These are phyloP conservation scores for Clohesyomyces aquaticus DNA, from an alignment of 495 filamentous ascomycete genomes.

Conservation along the genomic window DNA sequence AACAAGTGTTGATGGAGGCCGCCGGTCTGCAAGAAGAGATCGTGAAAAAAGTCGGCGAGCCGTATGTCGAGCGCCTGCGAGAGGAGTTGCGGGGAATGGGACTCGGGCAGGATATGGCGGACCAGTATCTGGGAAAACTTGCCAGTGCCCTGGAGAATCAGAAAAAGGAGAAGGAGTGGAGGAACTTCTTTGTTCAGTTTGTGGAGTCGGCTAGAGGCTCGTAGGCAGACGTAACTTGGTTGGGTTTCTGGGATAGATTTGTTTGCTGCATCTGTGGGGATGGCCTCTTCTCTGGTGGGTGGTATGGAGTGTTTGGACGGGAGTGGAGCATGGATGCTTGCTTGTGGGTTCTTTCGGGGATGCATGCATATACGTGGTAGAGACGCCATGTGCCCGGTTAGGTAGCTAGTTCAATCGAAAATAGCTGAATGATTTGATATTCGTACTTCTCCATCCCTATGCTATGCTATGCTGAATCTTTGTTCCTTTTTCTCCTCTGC, in stretches of 20 bases:
- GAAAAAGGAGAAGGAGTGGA: conserved; percentile 43
- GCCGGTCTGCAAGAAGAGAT: conserved; percentile 82
- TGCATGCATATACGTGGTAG: no score
- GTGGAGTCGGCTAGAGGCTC: conserved; percentile 30
- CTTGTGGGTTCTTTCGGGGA: not conserved
- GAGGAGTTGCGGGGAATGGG: conserved; percentile 60
- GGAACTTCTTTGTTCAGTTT: conserved; percentile 46
- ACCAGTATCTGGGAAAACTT: conserved; percentile 61
- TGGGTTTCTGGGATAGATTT: not conserved
- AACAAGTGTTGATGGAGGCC: conserved; percentile 82
- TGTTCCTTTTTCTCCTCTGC: no score
- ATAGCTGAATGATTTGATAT: no score
- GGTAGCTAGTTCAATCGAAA: no score
- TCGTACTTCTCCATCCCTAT: no score
- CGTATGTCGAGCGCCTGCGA: conserved; percentile 62
- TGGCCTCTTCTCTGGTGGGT: not conserved
- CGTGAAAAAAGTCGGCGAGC: conserved; percentile 77
- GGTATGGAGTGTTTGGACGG: not conserved
- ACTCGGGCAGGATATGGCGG: conserved; percentile 53
- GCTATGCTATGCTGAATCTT: no score
- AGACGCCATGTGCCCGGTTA: no score
- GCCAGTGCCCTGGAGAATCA: conserved; percentile 42
- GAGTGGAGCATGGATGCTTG: not conserved
- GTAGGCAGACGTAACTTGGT: not conserved
- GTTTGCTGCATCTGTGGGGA: not conserved